Base-by-base conservation (phyloP, 257 asterid species). In the Salvia splendens region DNA sequence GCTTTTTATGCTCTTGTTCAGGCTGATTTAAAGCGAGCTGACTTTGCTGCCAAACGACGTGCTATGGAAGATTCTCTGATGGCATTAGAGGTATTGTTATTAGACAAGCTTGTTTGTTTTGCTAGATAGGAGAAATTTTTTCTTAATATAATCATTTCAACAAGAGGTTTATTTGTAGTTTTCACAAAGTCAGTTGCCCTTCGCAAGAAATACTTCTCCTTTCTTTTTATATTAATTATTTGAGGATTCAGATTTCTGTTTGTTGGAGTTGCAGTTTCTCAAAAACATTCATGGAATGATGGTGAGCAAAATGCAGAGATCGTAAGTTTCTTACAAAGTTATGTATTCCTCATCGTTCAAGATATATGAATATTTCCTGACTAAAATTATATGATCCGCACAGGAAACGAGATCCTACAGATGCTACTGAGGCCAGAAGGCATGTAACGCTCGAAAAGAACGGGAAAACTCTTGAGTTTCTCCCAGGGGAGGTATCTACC, bases 21-120 rank as follows among this genome's bases (percentile, higher is more conserved):
- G 97, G 98, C 98, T 75, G 98, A 92, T 83, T 72, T 89, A 78
- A 80, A 87, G 50, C 83, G 92, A 71, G 97, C 97, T 47, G 89
- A 92, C 74, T 79, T 75, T 77, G 95, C 78, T 72, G 97, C 98
- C 52, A 92, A 87, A 80, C 88, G 77, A 67, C 96, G 97, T 3
- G 98, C 95, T n/a, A 83, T 83, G 89, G 97, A 82, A 79, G 97
- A 92, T 77, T 81, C 95, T n/a, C 78, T 85, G 20, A 87, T 80
- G 90, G 94, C 97, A 64, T 77, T 92, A 68, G 94, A 92, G 96
- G 98, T 89, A 80, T 46, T 28, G 50, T 53, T 42, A 56, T 73
- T 71, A n/a, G 32, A 62, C 24, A 12, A 30, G 55, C 70, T 50
- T 47, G 46, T 40, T 24, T 24, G 30, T 24, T 24, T 24, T 24